Conservation (phyloP, 2,329 filamentous ascomycete species). For the Botrytis medusae region DNA sequence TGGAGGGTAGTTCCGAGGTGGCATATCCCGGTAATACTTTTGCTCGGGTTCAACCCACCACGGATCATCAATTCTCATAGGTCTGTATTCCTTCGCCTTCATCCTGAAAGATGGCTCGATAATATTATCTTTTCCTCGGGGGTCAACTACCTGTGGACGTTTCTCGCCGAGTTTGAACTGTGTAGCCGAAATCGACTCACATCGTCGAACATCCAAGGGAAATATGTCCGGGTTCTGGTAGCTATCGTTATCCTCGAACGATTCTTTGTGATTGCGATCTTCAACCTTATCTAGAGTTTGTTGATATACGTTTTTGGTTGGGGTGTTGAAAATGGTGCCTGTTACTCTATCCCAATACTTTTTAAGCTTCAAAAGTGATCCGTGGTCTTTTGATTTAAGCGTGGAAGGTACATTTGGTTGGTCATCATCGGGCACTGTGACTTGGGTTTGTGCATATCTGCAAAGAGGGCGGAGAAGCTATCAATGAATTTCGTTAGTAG, state of each 20-base stretch:
- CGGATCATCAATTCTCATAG: constrained; percentile 29
- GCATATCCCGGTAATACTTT: constrained; percentile 26
- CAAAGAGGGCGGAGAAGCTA: constrained; percentile 27
- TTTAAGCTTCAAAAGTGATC: constrained; percentile 18
- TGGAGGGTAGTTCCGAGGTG: constrained; percentile 29
- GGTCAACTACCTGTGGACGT: not conserved
- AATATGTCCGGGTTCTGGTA: constrained; percentile 27
- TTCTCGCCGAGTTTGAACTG: not conserved
- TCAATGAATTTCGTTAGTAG: not conserved
- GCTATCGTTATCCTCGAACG: not conserved
- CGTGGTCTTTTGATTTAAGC: not conserved
- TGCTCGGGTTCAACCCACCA: constrained; percentile 34
- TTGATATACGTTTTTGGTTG: constrained; percentile 21
- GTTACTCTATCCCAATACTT: constrained; percentile 37
- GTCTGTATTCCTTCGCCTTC: constrained; percentile 12
- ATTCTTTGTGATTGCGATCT: not conserved
- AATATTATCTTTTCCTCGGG: not conserved
- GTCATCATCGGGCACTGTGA: not conserved
- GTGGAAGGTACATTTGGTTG: not conserved
- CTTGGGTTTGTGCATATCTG: constrained; percentile 25
- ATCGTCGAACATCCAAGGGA: constrained; percentile 37
- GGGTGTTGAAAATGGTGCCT: constrained; percentile 37
- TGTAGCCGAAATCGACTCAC: not conserved
- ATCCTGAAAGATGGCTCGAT: constrained; percentile 11
- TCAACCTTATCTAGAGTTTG: not conserved